Base-by-base conservation (phyloP, 768 basidiomycete species). In the Boletus pseudopeckii region DNA sequence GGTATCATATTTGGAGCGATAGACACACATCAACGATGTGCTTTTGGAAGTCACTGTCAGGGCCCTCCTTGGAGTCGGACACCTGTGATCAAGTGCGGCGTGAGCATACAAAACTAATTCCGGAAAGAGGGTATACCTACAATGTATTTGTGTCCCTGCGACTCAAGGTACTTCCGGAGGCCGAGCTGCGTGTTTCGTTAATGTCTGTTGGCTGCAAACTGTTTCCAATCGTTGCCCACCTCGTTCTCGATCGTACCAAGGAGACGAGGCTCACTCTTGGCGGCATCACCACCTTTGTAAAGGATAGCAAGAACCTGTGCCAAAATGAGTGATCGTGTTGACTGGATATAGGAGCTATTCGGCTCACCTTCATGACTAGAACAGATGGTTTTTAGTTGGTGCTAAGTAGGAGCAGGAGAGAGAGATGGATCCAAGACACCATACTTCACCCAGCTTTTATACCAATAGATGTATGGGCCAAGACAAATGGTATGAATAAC, bases 191-290 rank as follows among this genome's bases (percentile, higher is more conserved):
- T 22, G 47, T 40, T 11, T n/a, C 7, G 39, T 52, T 30, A 58
- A 51, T 9, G 26, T 13, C 40, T 17, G 17, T 48, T 24, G 11
- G 39, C 26, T 11, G 11, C 17, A 5, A 24, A 50, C 28, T 20
- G 44, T 44, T 42, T 45, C 17, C 33, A 7, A 5, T 37, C 22
- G 17, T 45, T 40, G 50, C 66, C 28, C 63, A 84, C 88, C 77
- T 84, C 76, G 72, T 92, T 93, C 71, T 93, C 87, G 53, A 83
- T 77, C 18, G 90, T 89, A 47, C 90, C 90, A 22, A 91, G 77
- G 24, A 91, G 82, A 69, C 88, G 84, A 38, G 85, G 80, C 70
- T 91, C 88, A 60, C 85, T 72, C 58, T 72, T 58, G 53, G 89
- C 88, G 53, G 86, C 82, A 55, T 81, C 62, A 64, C 76, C 78